Evolutionary conservation across 257 asterid genomes (phyloP), one percentile per base, ranked within the genome.

Genomic region (Penstemon newberryi): DNA sequence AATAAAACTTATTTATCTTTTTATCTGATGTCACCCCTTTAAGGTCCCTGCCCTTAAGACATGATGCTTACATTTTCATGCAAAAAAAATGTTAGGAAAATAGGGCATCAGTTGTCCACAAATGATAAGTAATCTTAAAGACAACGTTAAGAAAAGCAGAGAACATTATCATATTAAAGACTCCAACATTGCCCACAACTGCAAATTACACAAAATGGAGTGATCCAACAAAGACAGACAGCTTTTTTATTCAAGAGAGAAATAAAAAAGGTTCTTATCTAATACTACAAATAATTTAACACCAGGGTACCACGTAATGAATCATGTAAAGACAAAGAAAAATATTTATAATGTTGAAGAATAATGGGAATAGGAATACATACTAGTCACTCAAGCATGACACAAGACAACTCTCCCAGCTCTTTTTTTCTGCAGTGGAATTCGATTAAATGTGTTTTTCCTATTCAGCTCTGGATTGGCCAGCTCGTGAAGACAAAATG

Each of bases 391-490:
- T 9, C 19, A 25, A 56, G 33, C 41, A 19, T 11, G 60, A 4
- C n/a, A 10, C 8, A 49, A 49, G 4, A 9, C 60, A 25, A 7
- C 6, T 25, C 41, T 15, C 1, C 60, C 38, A 7, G 38, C 42
- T 19, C 60, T 7, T 56, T 7, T 56, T 56, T 45, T 54, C 38
- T 15, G 56, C 13, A 11, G 40, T 53, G 18, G 19, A 45, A 33
- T 46, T 50, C n/a, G 18, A 39, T 5, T 58, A 41, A 56, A 8
- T 25, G 45, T 67, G 37, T 8, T 41, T 59, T 11, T 5, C 54
- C 77, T 79, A 86, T 71, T 84, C 90, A 37, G 93, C 93, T 76
- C 93, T 81, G 42, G 93, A 86, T 74, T 86, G 93, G 68, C 90
- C 93, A 49, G 93, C 93, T 51, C 93, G 77, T 6, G 93, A 86